Evolutionary conservation across 345 rosid genomes (phyloP), one percentile per base, ranked within the genome.

Genomic region (Raphanus sativus): DNA sequence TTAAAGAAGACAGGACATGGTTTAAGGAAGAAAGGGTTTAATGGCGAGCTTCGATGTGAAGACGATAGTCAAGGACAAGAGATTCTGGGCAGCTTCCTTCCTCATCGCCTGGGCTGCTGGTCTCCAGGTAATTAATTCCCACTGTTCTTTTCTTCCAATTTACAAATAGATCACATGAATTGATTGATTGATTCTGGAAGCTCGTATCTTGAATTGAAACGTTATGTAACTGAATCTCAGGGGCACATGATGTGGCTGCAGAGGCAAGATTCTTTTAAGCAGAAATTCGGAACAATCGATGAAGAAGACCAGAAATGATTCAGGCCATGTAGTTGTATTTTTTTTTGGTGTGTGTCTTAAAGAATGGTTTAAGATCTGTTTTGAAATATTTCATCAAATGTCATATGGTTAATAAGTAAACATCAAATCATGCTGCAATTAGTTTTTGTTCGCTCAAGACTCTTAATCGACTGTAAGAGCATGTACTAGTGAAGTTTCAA

Each of bases 241-340:
- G 98, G 98, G 5, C 97, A 89, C 66, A 84, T 90, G 91, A 92
- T 88, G 90, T 92, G 98, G 98, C 50, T 92, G 74, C 87, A 89
- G 86, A 94, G 74, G 80, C 98, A 94, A 84, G 96, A 90, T 15
- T 80, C 98, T 0, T 94, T 90, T 73, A 84, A 89, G 84, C 84
- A 87, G 76, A 94, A 86, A 75, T 92, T 90, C 38, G 89, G 90
- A 56, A 71, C 76, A 12, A 28, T 68, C 5, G 71, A 77, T 36
- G 83, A 76, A 71, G 81, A 69, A 55, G 54, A 65, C 67, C 21
- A 73, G 6, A 55, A 25, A 25, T 81, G 77, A 77, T 42, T 62
- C 45, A 1, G 10, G 3, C 30, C 24, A 3, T 52, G 3, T 15
- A 48, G 2, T 0, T 13, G 24, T 5, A 6, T 15, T 25, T 52